Evolutionary conservation across 441 rosid genomes (phyloP), one percentile per base, ranked within the genome.

Genomic region (Monsonia emarginata): DNA sequence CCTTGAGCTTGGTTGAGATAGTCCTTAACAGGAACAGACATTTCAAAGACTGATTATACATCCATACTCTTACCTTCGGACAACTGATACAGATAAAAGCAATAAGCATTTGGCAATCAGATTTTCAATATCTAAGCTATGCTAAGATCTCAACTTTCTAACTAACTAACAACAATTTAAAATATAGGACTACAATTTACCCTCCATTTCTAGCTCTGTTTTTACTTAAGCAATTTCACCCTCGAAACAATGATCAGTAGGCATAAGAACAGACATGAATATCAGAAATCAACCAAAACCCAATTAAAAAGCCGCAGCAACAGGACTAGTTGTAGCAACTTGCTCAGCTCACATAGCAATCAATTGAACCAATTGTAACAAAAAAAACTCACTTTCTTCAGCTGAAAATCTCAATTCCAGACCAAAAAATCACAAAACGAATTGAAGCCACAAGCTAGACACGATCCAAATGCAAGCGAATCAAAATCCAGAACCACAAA

Each of bases 121-220:
- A 10, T 22, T 54, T 13, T 11, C 28, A 0, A 56, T 11, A 25
- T 25, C 61, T 19, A 11, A 24, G 18, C n/a, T 70, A 34, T 61
- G 36, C 27, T 63, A 13, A 61, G 25, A 31, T 18, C 21, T 44
- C 19, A 0, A 22, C 52, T 13, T 34, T 48, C 61, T 27, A 1
- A 31, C 42, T 38, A 63, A 50, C 36, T 65, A 50, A 26, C 70
- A 61, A 8, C 67, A 61, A 10, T 36, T 8, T 38, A 24, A 30
- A 40, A 63, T 61, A 32, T 36, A 28, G 38, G 60, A 34, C 28
- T 44, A 46, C 31, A 65, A 31, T 30, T 13, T 25, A 31, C 28
- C 57, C 27, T 60, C 70, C 27, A 25, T 66, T 32, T 19, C 63
- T 46, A 13, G 57, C 34, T 27, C 24, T 16, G 63, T 31, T 26